Evolutionary conservation across 331 rosid species (phyloP).

Genomic region (Acacia pycnantha): DNA sequence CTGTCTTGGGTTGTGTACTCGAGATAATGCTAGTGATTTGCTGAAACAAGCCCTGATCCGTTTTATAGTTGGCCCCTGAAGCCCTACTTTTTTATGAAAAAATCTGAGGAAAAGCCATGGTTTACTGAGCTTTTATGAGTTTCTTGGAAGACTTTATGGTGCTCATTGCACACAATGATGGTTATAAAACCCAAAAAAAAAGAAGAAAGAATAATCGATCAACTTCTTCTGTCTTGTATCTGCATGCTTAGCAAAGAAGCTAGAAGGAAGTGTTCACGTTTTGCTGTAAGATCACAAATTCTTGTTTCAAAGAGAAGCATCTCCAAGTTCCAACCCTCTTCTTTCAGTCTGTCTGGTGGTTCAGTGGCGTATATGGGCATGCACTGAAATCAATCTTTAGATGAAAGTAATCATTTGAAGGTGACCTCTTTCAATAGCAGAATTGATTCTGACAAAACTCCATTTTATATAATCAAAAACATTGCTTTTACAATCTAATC

Average conservation of each 20-base stretch:
- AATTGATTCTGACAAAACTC: background rate
- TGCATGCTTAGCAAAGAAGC: conserved; percentile 61
- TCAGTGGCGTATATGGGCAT: conserved; percentile 2
- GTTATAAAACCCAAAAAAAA: background rate
- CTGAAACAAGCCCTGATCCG: background rate
- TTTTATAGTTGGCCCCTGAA: background rate
- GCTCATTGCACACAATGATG: background rate
- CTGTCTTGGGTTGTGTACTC: background rate
- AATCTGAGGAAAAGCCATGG: too few relatives aligned
- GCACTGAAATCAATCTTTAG: background rate
- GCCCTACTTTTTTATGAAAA: background rate
- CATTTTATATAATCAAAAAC: background rate
- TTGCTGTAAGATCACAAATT: conserved; percentile 48
- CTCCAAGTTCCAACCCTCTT: background rate
- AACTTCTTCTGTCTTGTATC: conserved; percentile 77
- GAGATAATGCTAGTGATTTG: background rate
- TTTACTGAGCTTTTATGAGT: background rate
- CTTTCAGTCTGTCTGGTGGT: background rate
- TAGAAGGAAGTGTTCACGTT: conserved; percentile 58
- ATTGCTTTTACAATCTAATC: background rate
- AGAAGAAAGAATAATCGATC: conserved; percentile 28
- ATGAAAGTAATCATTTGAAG: conserved; percentile 15
- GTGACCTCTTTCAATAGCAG: conserved; percentile 23
- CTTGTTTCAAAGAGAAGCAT: conserved; percentile 15
- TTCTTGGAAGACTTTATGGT: background rate